Evolutionary conservation across 805 yeast genomes (phyloP), one percentile per base, ranked within the genome.

Genomic region (Ascoidea asiatica): DNA sequence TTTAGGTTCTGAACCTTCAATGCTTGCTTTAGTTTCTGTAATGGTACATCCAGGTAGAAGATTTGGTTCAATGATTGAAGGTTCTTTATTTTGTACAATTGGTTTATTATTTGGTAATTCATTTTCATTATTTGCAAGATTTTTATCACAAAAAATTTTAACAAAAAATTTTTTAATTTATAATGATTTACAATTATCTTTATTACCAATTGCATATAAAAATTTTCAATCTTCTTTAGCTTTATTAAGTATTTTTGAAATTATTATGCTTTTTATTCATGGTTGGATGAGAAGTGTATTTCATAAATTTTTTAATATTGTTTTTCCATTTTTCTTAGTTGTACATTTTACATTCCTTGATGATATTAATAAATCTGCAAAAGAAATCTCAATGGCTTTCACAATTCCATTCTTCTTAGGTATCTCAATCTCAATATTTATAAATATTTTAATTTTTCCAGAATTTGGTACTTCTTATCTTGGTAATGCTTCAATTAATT

Each of bases 41-140:
- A 68, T 67, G 53, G 67, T 67, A 4, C 73, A 70, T 49, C 75
- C 75, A 2, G 75, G 76, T 0, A 61, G 74, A 48, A 60, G 77
- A 43, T 58, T 69, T 2, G 72, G 75, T 19, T 64, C 70, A 5
- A 69, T 71, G 52, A 58, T 71, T 21, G 73, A 71, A 48, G 65
- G 66, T 19, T 60, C 60, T 5, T 52, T 66, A 4, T 58, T 66
- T 40, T 67, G 71, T 51, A 48, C 60, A 2, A 56, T 67, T 2
- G 77, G 76, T 0, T 44, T 68, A 22, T 52, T 64, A 1, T 40
- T 67, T 17, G 77, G 75, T 0, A 54, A 67, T 15, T 69, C 67
- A 0, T 71, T 64, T 44, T 57, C 70, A 0, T 44, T 67, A 1
- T 56, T 71, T 33, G 70, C 65, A 1, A 58, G 73, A 40, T 66